A percentile compares a stretch with the other conserved stretches of the same genome.
Conservation (phyloP, 2,329 filamentous ascomycete genomes). For the Paecilomyces fulvus region DNA sequence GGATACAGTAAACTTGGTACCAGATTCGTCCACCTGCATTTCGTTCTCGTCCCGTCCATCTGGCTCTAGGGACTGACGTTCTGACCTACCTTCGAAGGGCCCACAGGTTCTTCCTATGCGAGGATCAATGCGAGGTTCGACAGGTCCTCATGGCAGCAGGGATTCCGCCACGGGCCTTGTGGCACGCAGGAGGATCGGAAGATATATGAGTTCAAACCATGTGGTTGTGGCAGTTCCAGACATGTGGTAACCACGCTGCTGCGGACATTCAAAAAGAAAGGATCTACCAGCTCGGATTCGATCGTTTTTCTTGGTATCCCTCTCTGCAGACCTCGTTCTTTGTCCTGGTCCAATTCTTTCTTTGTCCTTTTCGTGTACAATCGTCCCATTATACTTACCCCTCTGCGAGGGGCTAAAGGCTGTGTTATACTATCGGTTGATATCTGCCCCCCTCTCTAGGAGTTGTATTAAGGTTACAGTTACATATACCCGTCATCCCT, state of each 20-base stretch:
- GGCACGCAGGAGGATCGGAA: slow-evolving; percentile 1
- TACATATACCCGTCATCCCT: not conserved
- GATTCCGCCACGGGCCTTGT: not conserved
- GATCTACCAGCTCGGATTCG: not conserved
- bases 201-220: slow-evolving; percentile 1
- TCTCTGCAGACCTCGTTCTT: not conserved
- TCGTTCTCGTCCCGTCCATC: not conserved
- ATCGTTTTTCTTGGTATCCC: not conserved
- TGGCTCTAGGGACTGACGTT: not conserved
- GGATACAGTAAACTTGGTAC: not conserved
- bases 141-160: not conserved
- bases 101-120: not conserved
- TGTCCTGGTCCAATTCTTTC: not conserved
- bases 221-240: not conserved
- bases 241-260: not conserved
- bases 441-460: not conserved
- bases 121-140: not conserved
- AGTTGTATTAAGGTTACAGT: not conserved
- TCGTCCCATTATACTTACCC: not conserved
- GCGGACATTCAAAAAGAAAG: not conserved
- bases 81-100: not conserved
- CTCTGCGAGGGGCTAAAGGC: not conserved
- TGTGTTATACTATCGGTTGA: not conserved
- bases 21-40: not conserved
- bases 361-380: not conserved